Conservation (phyloP, 345 rosid species). For the Adansonia digitata region DNA sequence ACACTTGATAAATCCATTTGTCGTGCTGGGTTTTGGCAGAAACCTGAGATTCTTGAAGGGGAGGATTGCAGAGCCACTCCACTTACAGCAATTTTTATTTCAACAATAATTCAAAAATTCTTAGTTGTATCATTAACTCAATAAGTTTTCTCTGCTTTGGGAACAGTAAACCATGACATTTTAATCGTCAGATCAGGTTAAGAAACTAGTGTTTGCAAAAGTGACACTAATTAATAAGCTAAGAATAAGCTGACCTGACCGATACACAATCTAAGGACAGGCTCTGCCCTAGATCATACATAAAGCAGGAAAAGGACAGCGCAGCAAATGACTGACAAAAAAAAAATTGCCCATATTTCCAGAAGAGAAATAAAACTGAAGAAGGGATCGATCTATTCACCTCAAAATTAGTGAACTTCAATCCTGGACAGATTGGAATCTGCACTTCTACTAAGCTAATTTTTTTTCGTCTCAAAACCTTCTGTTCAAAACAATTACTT, state of each 20-base stretch:
- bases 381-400: neutral
- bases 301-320: no score
- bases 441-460: neutral
- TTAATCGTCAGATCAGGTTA: no score
- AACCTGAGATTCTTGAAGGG: neutral
- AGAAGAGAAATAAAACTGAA: neutral
- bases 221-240: neutral
- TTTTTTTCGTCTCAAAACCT: neutral
- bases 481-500: neutral
- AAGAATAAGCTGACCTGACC: neutral
- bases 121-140: neutral
- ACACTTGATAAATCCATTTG: constrained; percentile 11
- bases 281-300: no score
- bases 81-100: neutral
- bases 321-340: no score
- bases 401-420: neutral
- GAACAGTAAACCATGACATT: no score
- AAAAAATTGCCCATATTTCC: constrained; percentile 3
- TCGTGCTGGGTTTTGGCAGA: neutral
- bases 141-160: no score
- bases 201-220: neutral
- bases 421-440: neutral
- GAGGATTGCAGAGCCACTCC: neutral
- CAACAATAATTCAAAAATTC: no score
- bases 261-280: neutral